A percentile compares a stretch with the other conserved stretches of the same genome.
phyloP scores from a whole-genome alignment of 2,329 filamentous ascomycete species.

The Cordyceps javanica region DNA sequence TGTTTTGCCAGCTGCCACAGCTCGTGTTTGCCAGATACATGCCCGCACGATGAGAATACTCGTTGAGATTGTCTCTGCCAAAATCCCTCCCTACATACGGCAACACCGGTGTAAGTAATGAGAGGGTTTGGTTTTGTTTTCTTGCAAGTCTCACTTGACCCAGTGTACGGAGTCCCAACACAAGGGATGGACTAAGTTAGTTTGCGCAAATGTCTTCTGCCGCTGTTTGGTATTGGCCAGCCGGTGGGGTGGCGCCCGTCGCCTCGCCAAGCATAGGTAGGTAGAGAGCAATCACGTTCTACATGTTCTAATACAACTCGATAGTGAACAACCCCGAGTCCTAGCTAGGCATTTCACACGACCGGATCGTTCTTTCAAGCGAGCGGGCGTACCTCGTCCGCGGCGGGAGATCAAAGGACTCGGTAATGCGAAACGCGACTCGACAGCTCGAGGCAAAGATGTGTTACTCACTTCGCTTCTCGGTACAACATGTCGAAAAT shows the following conservation, averaged over 20 bases:
- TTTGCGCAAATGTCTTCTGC: not conserved
- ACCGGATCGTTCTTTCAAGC: not conserved
- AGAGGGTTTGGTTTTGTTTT: not conserved
- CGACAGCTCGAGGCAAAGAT: not conserved
- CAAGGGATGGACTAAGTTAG: not conserved
- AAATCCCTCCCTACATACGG: not conserved
- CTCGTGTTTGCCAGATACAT: not conserved
- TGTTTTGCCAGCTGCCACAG: not conserved
- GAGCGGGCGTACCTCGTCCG: not conserved
- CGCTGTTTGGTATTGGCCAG: not conserved
- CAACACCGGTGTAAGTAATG: not conserved
- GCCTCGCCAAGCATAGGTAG: not conserved
- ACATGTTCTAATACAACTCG: not conserved
- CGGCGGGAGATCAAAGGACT: not conserved
- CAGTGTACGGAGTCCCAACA: not conserved
- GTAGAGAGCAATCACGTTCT: too few relatives aligned
- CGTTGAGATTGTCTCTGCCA: not conserved
- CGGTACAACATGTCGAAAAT: not conserved
- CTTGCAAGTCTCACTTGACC: not conserved
- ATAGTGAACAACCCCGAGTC: not conserved
- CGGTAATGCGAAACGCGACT: not conserved
- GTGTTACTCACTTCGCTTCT: not conserved
- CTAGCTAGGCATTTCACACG: not conserved
- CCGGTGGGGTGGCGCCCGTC: not conserved
- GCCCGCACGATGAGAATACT: not conserved